Evolutionary conservation across 371 early-diverging fungal genomes (phyloP), one percentile per base, ranked within the genome.

Genomic region (Saksenaea oblongispora): DNA sequence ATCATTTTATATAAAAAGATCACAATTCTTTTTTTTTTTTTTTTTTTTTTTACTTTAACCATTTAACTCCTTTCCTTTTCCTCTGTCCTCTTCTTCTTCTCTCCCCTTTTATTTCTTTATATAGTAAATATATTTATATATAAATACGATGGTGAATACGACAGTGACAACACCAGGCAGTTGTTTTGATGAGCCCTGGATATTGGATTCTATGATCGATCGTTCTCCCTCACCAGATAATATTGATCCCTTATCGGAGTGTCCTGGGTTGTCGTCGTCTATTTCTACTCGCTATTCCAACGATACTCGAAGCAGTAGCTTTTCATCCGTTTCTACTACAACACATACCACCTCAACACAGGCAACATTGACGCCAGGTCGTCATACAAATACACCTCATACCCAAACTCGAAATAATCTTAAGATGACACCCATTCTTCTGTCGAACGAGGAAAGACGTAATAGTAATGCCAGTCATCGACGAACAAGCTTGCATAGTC

Each of bases 231-330:
- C 67, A 31, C 67, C 67, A n/a, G 67, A 66, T 51, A 34, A 58
- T 24, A 37, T 66, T 37, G 66, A 66, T 54, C 65, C 59, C 34
- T 28, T 42, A 13, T 18, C 59, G 34, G 59, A 42, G 47, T 65
- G 35, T 54, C 67, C 62, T 62, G 68, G 42, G 15, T 61, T 61
- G n/a, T 68, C 58, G 47, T 65, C 58, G 14, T 70, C 70, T 15
- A 59, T 61, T 28, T 60, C 59, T 7, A 63, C 57, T 18, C 51
- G 58, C 47, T 55, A 60, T 47, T 56, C 53, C 31, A 72, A 68
- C 58, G 71, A 61, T 44, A 73, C 53, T 65, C 69, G 51, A 58
- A 71, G 61, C 62, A 77, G 60, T 71, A 80, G 64, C 57, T 44
- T 70, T 65, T 62, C 62, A 47, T 53, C 72, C 58, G 58, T 76